Evolutionary conservation across 1,139 yeast species (phyloP).

Genomic region (Yamadazyma songkhlaensis): DNA sequence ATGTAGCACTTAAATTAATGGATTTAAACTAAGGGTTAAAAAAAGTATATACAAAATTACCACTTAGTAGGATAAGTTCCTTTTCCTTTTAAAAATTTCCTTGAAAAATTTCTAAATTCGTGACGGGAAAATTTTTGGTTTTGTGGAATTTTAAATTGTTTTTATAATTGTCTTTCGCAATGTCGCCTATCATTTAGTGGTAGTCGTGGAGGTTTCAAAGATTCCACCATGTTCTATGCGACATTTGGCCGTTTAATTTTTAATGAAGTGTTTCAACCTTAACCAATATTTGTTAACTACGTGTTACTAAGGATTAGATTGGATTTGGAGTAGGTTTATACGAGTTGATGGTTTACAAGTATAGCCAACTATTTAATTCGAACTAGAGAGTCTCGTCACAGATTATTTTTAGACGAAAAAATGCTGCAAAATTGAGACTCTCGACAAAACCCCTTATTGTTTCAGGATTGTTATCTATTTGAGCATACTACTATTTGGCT

Average conservation of each 20-base stretch:
- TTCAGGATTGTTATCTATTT: no score
- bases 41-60: slow-evolving; percentile 1
- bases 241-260: neutral
- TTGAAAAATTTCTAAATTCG: slow-evolving; percentile 2
- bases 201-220: neutral
- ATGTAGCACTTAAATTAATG: neutral
- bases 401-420: no score
- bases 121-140: slow-evolving; percentile 2
- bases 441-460: no score
- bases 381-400: no score
- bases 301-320: no score
- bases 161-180: slow-evolving; percentile 1
- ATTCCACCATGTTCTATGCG: neutral
- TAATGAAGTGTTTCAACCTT: no score
- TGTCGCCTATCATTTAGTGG: slow-evolving; percentile 1
- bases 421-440: no score
- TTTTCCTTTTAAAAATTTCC: slow-evolving; percentile 2
- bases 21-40: slow-evolving; percentile 1
- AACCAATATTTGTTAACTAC: no score
- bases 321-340: no score
- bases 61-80: neutral
- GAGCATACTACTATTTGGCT: no score
- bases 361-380: no score
- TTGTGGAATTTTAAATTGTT: slow-evolving; percentile 2
- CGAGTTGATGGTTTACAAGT: no score